Percentiles rank a stretch among this genome's conserved stretches.
phyloP scores from a whole-genome alignment of 345 rosid species.

The Brassica napus region Da-Ae NC_063445.1:10878501-10879000 shows the following conservation, averaged over 20 bases:
- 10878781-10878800: constrained; percentile 4
- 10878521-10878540: constrained; percentile 71
- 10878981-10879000: neutral
- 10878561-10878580: constrained; percentile 80
- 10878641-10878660: neutral
- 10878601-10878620: constrained; percentile 61
- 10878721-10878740: constrained; percentile 74
- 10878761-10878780: constrained; percentile 61
- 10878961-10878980: constrained; percentile 72
- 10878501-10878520: constrained; percentile 81
- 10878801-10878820: neutral
- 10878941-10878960: constrained; percentile 83
- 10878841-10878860: neutral
- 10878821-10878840: neutral
- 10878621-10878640: neutral
- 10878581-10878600: constrained; percentile 90
- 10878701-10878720: constrained; percentile 81
- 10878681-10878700: constrained; percentile 46
- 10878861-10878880: constrained; percentile 88
- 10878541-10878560: constrained; percentile 83
- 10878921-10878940: constrained; percentile 86
- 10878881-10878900: constrained; percentile 90
- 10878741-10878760: constrained; percentile 48
- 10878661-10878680: neutral
- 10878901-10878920: constrained; percentile 96